Evolutionary conservation across 164 flowering plant species (phyloP).

Genomic region (Platanus orientalis): DNA sequence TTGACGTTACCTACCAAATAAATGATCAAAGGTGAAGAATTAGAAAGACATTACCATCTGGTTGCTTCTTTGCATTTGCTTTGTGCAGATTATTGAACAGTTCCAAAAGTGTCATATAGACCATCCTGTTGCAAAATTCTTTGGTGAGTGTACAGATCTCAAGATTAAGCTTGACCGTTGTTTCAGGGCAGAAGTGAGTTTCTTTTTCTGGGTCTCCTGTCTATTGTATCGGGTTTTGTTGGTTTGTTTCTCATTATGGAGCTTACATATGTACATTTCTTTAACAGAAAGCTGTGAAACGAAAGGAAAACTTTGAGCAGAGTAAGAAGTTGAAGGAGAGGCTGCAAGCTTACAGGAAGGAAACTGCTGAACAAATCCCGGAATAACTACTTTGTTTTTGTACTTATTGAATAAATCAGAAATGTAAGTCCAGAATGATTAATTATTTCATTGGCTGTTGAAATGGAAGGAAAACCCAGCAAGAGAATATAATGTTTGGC

Average conservation of each 20-base stretch:
- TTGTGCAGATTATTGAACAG: slow-evolving; percentile 69
- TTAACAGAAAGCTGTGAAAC: slow-evolving; percentile 77
- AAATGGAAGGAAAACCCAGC: too few species aligned
- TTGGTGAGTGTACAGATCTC: slow-evolving; percentile 79
- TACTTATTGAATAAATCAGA: too few species aligned
- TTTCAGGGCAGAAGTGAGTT: slow-evolving; percentile 77
- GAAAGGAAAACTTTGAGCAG: slow-evolving; percentile 90
- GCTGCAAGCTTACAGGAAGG: slow-evolving; percentile 63
- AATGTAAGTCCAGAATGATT: too few species aligned
- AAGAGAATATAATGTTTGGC: too few species aligned
- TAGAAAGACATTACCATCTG: background rate
- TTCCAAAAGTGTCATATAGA: slow-evolving; percentile 89
- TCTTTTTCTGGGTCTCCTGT: background rate
- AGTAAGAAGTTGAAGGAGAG: slow-evolving; percentile 80
- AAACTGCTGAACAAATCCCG: slow-evolving; percentile 26
- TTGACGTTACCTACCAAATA: background rate
- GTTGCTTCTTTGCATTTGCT: background rate
- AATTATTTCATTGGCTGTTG: too few species aligned
- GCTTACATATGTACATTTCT: background rate
- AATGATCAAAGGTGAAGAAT: too few species aligned
- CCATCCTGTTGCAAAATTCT: slow-evolving; percentile 80
- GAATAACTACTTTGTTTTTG: background rate
- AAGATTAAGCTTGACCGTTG: slow-evolving; percentile 90
- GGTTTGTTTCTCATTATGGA: too few species aligned
- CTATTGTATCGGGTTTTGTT: background rate